These are phyloP conservation scores for Ogataea neopini DNA, from an alignment of 805 yeast genomes.

Conservation along the genomic window DNA sequence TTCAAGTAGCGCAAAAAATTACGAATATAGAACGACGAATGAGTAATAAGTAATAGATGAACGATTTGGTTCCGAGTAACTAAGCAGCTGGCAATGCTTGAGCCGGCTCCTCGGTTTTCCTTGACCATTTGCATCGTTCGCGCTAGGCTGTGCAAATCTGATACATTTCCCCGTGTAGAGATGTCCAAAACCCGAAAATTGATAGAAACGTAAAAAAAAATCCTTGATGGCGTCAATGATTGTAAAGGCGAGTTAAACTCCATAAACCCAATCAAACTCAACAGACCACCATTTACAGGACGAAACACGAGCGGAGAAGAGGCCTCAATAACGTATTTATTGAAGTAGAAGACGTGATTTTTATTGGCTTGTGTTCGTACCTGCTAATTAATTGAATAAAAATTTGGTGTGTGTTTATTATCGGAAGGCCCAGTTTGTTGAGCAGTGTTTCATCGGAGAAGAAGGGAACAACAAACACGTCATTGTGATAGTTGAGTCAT, in stretches of 20 bases:
- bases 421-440: neutral
- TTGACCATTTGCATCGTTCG: too few species aligned
- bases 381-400: neutral
- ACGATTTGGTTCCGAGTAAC: too few species aligned
- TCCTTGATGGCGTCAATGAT: slow-evolving; percentile 19
- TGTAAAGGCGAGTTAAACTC: neutral
- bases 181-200: slow-evolving; percentile 7
- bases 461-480: neutral
- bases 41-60: too few species aligned
- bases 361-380: neutral
- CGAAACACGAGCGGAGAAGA: neutral
- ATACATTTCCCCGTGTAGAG: slow-evolving; percentile 10
- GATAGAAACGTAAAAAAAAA: neutral
- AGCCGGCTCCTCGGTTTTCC: too few species aligned
- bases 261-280: neutral
- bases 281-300: neutral
- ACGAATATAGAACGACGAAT: too few species aligned
- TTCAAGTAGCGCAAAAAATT: too few species aligned
- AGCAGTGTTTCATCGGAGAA: neutral
- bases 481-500: neutral
- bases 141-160: neutral
- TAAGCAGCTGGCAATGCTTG: too few species aligned
- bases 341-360: neutral
- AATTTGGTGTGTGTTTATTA: slow-evolving; percentile 2
- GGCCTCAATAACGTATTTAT: neutral